Evolutionary conservation across 306 rosid species (phyloP), one percentile per base, ranked within the genome.

Genomic region (Fagus sylvatica): DNA sequence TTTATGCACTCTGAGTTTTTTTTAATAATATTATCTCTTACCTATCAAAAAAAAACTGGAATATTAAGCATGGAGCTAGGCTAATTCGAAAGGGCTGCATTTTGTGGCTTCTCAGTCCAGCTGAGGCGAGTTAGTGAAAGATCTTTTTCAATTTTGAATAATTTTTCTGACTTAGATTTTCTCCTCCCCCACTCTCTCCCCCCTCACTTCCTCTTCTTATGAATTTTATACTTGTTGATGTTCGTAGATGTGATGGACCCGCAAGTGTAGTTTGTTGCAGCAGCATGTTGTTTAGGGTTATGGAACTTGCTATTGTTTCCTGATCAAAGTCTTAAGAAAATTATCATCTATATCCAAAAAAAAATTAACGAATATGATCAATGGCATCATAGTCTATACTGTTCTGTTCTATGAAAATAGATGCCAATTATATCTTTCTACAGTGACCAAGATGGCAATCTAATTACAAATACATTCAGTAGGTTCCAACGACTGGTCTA

Each of bases 401-500:
- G 2, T 61, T 32, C 9, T 32, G 19, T 61, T 61, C 8, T 34
- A 12, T 61, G 68, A 61, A 61, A 32, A 46, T 5, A 6, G 4
- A 13, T 12, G 8, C 19, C 41, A 33, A 61, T 61, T 12, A 61
- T 6, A 33, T 61, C 17, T 34, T 61, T 61, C 17, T 15, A 32
- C 3, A 4, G 41, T 7, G 15, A 4, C 32, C 72, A 56, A 51
- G 49, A 77, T 49, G 61, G 72, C 76, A 69, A 74, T 73, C 87
- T 85, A 75, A 84, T 71, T 54, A 46, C 66, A 49, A 3, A 48
- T 65, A 17, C 43, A 62, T 79, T 64, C 82, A 82, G 57, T 72
- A 96, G 99, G 98, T 96, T 61, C 90, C 99, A 2, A 30, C 17
- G 78, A 90, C 85, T 71, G 99, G 98, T 81, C 83, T 96, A 22